Conservation (phyloP, 768 basidiomycete genomes). For the Suillus bovinus region DNA sequence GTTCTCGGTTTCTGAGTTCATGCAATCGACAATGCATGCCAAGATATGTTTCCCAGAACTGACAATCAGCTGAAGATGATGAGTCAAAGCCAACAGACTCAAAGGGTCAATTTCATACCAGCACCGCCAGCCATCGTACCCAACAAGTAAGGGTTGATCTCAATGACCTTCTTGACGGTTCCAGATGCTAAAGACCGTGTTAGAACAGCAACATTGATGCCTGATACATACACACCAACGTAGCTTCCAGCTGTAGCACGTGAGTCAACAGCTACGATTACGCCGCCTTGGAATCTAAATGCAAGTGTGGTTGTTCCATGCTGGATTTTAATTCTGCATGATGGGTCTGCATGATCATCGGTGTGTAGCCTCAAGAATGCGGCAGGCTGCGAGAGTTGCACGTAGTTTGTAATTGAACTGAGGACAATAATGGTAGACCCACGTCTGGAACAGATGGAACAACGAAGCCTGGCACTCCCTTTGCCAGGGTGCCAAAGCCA, state of each 20-base stretch:
- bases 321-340: slow-evolving; percentile 95
- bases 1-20: slow-evolving; percentile 93
- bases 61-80: slow-evolving; percentile 74
- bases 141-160: slow-evolving; percentile 98
- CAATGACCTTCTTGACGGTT: slow-evolving; percentile 99
- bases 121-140: slow-evolving; percentile 99
- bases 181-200: slow-evolving; percentile 67
- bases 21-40: slow-evolving; percentile 97
- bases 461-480: slow-evolving; percentile 70
- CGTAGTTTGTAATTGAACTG: background rate
- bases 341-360: slow-evolving; percentile 92
- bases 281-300: slow-evolving; percentile 94
- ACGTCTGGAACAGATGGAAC: slow-evolving; percentile 79
- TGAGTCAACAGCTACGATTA: slow-evolving; percentile 99
- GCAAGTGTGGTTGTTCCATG: slow-evolving; percentile 99
- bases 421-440: slow-evolving; percentile 31
- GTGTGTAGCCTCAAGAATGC: slow-evolving; percentile 92
- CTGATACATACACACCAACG: slow-evolving; percentile 62
- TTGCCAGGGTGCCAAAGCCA: slow-evolving; percentile 76
- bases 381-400: slow-evolving; percentile 61
- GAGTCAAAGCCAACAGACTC: slow-evolving; percentile 10
- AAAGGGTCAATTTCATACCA: slow-evolving; percentile 48
- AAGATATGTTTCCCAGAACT: slow-evolving; percentile 99
- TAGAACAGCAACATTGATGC: background rate
- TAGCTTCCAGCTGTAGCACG: slow-evolving; percentile 97